A percentile compares a stretch with the other conserved stretches of the same genome.
Conservation (phyloP, 2,329 filamentous ascomycete genomes). For the Aspergillus sp. region DNA sequence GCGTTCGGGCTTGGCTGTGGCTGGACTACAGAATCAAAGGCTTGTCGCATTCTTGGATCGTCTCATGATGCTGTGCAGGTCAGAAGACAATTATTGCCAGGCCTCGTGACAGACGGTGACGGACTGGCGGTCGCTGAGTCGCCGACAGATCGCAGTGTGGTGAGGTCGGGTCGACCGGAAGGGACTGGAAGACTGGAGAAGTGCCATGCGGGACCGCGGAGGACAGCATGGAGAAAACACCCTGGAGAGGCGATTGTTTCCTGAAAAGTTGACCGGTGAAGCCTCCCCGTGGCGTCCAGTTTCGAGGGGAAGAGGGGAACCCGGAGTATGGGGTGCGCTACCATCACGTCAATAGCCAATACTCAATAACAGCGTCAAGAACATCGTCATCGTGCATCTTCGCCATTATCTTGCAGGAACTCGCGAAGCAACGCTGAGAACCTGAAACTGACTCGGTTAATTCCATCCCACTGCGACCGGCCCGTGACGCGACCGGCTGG, state of each 20-base stretch:
- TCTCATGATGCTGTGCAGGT: background rate
- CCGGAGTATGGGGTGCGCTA: too few species aligned
- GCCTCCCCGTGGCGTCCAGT: background rate
- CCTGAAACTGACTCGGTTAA: too few species aligned
- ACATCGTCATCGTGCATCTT: too few species aligned
- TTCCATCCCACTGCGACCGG: background rate
- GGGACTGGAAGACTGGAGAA: conserved; percentile 6
- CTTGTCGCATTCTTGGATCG: background rate
- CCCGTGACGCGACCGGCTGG: background rate
- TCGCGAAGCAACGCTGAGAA: too few species aligned
- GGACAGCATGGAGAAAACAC: conserved; percentile 5
- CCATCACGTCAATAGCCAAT: too few species aligned
- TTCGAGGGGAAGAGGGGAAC: background rate
- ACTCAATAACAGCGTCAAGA: too few species aligned
- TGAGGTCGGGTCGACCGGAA: background rate
- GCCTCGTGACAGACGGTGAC: background rate
- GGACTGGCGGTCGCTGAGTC: background rate
- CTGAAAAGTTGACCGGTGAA: conserved; percentile 10
- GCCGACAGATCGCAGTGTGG: background rate
- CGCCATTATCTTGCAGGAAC: too few species aligned
- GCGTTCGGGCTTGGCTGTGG: conserved; percentile 8
- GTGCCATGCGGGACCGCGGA: conserved; percentile 3
- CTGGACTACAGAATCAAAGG: background rate
- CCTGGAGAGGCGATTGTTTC: conserved; percentile 7
- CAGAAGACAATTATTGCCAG: background rate